Percentiles rank a stretch among this genome's conserved stretches.
Evolutionary conservation across 805 yeast genomes (phyloP).

Genomic region (Saturnispora quitensis): DNA sequence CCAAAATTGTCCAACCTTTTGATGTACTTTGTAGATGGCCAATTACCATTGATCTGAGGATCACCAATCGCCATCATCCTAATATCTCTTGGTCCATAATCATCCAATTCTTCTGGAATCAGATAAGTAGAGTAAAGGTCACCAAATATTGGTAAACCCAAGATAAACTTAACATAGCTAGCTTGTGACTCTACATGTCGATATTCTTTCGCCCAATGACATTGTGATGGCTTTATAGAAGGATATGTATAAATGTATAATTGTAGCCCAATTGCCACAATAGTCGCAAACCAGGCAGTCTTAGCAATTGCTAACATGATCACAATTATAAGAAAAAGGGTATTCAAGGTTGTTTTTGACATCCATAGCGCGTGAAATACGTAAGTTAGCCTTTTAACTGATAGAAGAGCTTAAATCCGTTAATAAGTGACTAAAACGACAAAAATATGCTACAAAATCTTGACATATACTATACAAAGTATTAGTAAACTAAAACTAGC

Average conservation of each 20-base stretch:
- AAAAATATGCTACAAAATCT: not conserved
- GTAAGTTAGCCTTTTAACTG: not conserved
- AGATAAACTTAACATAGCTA: conserved; percentile 11
- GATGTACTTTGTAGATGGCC: conserved; percentile 60
- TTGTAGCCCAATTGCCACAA: conserved; percentile 41
- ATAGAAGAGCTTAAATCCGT: not conserved
- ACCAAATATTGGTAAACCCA: conserved; percentile 26
- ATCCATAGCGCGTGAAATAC: not conserved
- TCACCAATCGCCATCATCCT: conserved; percentile 83
- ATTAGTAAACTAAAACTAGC: not conserved
- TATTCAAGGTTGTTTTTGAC: not conserved
- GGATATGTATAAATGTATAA: conserved; percentile 71
- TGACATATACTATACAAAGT: not conserved
- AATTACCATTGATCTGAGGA: conserved; percentile 91
- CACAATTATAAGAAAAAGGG: not conserved
- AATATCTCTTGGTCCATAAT: conserved; percentile 27
- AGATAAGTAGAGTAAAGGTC: conserved; percentile 27
- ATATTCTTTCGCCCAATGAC: conserved; percentile 48
- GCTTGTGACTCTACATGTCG: conserved; percentile 17
- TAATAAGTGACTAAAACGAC: not conserved
- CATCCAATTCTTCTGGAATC: conserved; percentile 15
- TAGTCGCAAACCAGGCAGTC: conserved; percentile 24
- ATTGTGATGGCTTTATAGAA: conserved; percentile 41
- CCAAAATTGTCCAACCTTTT: conserved; percentile 79
- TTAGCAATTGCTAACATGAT: conserved; percentile 2